Evolutionary conservation across 225 moss, liverwort and hornwort genomes (phyloP), one percentile per base, ranked within the genome.

Genomic region (Marchantia polymorpha): DNA sequence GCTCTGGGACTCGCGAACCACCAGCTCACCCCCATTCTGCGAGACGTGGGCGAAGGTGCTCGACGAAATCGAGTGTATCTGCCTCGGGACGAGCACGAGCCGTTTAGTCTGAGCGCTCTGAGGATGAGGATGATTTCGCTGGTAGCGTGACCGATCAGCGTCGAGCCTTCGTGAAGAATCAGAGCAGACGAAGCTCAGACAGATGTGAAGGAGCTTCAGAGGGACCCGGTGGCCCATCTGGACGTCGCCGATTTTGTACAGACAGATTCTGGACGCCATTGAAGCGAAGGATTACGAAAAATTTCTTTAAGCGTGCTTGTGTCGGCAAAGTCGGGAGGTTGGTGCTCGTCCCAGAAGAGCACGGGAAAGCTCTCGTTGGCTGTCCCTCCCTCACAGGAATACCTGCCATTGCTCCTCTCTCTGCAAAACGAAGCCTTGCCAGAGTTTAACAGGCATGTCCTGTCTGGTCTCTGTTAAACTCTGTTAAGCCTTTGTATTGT

Each of bases 301-400:
- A 94, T 66, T 96, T 96, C 83, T 85, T 89, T 4, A 94, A 93
- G 78, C 83, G 94, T 74, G 94, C 92, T 0, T 94, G 94, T 56
- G 93, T 96, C 27, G 92, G 96, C 46, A 94, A 96, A 81, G 90
- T 78, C 91, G 92, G 88, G 84, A 96, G 91, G 82, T 79, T 94
- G 2, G 79, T 91, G 7, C 90, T 90, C 39, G 85, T 94, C 0
- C 92, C 94, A 10, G 82, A 90, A 11, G 92, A 92, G 30, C 94
- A 94, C 25, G 92, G 87, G 9, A 86, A 86, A 78, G 91, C 92
- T 8, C 78, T 94, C 48, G 82, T 93, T 58, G 80, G 88, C 10
- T 93, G 92, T 16, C 85, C 85, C 26, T 87, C 94, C 53, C 55
- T 83, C 17, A 14, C 59, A 13, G 87, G 15, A 25, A 13, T 25